Evolutionary conservation across 164 flowering plant genomes (phyloP), one percentile per base, ranked within the genome.

Genomic region (Hamamelis virginiana): DNA sequence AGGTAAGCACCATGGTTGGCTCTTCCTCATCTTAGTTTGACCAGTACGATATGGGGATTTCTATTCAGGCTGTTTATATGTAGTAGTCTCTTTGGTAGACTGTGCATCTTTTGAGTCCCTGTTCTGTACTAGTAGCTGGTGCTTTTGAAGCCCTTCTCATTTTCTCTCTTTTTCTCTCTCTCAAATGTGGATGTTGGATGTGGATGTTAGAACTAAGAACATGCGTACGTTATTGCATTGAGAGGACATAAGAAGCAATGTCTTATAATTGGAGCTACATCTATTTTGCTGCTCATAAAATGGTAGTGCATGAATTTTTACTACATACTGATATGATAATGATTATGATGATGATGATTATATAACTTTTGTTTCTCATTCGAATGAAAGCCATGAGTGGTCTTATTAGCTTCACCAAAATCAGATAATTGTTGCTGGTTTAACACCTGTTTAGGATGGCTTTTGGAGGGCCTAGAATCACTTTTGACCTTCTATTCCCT

Each of bases 1-100:
- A 88, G 85, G 81, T 94, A 47, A 82, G 78, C 74, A 72, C 81
- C 15, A 75, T 81, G 77, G 79, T 74, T 28, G 83, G 79, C 59
- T 63, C 85, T 44, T 80, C 84, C 47, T 79, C 86, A 27, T 80
- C 77, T 48, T 79, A 75, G 53, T 51, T 53, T 41, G 9, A 22
- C 11, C 13, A 33, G 59, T 38, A 33, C 4, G 11, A 28, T 50
- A 21, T 57, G n/a, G 33, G 6, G 65, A 5, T 64, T 43, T 23
- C 25, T 47, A 8, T 22, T 33, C 18, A 52, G 41, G 46, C 23
- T 71, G 55, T 43, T 23, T 59, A 50, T 67, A 11, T 21, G 12
- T 10, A 25, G 58, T 15, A 47, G 9, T 45, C 33, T 52, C 11
- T 65, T 12, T 27, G 38, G 25, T 27, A 23, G 47, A 21, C 46